A percentile compares a stretch with the other conserved stretches of the same genome.
Conservation (phyloP, 805 yeast species). For the Myxozyma geophila region DNA sequence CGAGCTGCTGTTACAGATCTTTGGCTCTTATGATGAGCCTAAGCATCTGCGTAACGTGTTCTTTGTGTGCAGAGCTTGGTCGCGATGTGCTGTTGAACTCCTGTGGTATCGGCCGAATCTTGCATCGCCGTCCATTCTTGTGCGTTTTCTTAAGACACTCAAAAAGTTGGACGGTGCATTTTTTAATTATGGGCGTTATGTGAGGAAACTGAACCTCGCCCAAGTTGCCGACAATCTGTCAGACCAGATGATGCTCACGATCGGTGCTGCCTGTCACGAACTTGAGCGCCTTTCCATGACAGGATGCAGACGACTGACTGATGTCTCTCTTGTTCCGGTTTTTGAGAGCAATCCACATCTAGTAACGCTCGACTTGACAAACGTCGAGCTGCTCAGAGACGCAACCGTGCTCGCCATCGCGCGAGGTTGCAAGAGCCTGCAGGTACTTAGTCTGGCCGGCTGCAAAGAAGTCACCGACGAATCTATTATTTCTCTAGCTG, state of each 20-base stretch:
- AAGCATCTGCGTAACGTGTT: slow-evolving; percentile 42
- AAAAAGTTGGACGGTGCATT: slow-evolving; percentile 54
- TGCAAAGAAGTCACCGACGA: slow-evolving; percentile 71
- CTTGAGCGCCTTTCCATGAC: slow-evolving; percentile 86
- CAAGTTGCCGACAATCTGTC: slow-evolving; percentile 69
- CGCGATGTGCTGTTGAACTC: slow-evolving; percentile 72
- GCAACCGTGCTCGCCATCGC: slow-evolving; percentile 72
- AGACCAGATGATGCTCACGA: slow-evolving; percentile 63
- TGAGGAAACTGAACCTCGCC: slow-evolving; percentile 79
- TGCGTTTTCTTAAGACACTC: slow-evolving; percentile 62
- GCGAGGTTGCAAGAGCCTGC: slow-evolving; percentile 70
- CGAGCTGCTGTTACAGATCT: slow-evolving; percentile 26
- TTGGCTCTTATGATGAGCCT: slow-evolving; percentile 22
- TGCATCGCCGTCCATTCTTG: slow-evolving; percentile 55
- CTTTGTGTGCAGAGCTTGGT: slow-evolving; percentile 81
- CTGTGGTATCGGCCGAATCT: slow-evolving; percentile 88
- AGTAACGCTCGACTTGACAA: slow-evolving; percentile 87
- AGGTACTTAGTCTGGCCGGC: slow-evolving; percentile 88
- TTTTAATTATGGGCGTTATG: slow-evolving; percentile 62
- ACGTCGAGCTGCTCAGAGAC: slow-evolving; percentile 71
- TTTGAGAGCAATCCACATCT: slow-evolving; percentile 67
- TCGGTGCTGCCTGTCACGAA: slow-evolving; percentile 66
- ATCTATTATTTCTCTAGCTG: slow-evolving; percentile 63
- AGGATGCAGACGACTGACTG: slow-evolving; percentile 70
- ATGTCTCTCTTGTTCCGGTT: slow-evolving; percentile 63